Evolutionary conservation across 345 rosid genomes (phyloP), one percentile per base, ranked within the genome.

Genomic region (Eutrema japonicum): DNA sequence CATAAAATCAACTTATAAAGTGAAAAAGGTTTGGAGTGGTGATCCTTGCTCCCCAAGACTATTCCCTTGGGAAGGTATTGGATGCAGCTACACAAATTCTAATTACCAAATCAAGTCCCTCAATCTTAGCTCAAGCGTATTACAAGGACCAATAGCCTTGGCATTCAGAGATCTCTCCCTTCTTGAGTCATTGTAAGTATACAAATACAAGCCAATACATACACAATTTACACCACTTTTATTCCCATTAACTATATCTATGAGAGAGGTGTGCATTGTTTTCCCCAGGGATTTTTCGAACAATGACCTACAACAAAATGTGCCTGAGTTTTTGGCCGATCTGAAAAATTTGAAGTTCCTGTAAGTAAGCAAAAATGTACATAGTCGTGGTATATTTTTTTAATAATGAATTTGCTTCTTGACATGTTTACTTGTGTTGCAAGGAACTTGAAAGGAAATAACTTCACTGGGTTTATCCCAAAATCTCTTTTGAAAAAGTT

Each of bases 281-380:
- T 41, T 42, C 66, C n/a, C 10, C 77, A 84, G 91, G 82, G 91
- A 86, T 71, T 80, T 86, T 66, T 84, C 89, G 4, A 73, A 85
- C 82, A 87, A 87, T 55, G 55, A 43, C 54, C 73, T 85, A 12
- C 78, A 46, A 4, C 87, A 86, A 68, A 49, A 60, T 9, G 72
- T 87, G 38, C 87, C 91, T 0, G 85, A 75, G 0, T 80, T 85
- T 77, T 64, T 87, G 42, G 63, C 79, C 18, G 71, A 75, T 59
- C 70, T 87, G 58, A 49, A 59, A 30, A 59, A 43, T 51, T 67
- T 87, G 67, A 85, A 53, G 35, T 42, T 54, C 47, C 69, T 85
- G 83, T 79, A 54, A 85, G 86, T 80, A 35, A 32, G 3, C 49
- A 37, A 9, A 9, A 5, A 18, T 56, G 10, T 16, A 40, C 12